Evolutionary conservation across 768 basidiomycete species (phyloP), one percentile per base, ranked within the genome.

Genomic region (Flagelloscypha sp.): DNA sequence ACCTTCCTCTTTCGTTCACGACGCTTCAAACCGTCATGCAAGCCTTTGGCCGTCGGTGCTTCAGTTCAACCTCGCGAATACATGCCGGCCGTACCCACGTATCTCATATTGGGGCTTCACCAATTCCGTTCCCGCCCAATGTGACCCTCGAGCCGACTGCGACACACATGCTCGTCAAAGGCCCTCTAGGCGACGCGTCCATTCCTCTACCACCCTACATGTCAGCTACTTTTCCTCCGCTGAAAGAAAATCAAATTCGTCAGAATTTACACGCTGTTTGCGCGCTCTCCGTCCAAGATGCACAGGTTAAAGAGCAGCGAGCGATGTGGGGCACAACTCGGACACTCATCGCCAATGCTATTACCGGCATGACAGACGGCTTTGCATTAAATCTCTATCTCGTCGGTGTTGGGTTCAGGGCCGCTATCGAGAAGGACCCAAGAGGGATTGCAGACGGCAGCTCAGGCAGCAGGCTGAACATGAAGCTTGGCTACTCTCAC

Each of bases 261-360:
- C n/a, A n/a, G n/a, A n/a, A n/a, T n/a, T n/a, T n/a, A n/a, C n/a
- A n/a, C n/a, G n/a, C 50, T 18, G 46, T 45, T 28, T 54, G 50
- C n/a, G 53, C 54, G 2, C 55, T 79, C 43, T 42, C 69, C 6
- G 77, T 94, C 28, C 70, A 82, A 45, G 68, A 89, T 48, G 66
- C 82, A 1, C 63, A 69, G 27, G 53, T 76, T 33, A 84, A 87
- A 55, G 62, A 74, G 35, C 93, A 97, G 57, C 76, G 87, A 27
- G 74, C 82, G 39, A 82, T 87, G 71, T 98, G 94, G 93, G 94
- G 94, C n/a, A 77, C 87, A 29, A 93, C 88, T 10, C 78, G 93
- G 35, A 84, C 90, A 0, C 70, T 92, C 45, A 85, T 97, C 54
- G 66, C 72, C 45, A 97, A 98, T 54, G 92, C 93, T 11, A 74